These are phyloP conservation scores for Candida tropicalis DNA, from an alignment of 1,139 yeast genomes.

Conservation along the genomic window DNA sequence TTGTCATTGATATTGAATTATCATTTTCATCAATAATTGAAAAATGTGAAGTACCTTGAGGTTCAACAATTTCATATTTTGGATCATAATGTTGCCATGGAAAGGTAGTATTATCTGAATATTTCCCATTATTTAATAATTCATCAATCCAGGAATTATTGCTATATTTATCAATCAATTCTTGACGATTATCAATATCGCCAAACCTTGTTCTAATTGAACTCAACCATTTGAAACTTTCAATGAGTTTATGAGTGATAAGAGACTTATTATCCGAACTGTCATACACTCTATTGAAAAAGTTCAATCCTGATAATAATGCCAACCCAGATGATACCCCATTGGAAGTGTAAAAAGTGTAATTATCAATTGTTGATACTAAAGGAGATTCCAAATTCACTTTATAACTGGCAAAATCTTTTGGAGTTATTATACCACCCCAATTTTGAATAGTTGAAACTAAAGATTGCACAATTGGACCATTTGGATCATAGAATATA, in stretches of 20 bases:
- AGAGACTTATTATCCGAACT: conserved; percentile 26
- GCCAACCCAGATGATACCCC: conserved; percentile 90
- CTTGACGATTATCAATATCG: conserved; percentile 40
- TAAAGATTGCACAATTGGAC: conserved; percentile 66
- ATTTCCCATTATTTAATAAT: conserved; percentile 47
- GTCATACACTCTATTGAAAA: conserved; percentile 43
- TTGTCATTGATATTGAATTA: conserved; percentile 83
- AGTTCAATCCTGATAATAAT: conserved; percentile 70
- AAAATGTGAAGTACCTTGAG: conserved; percentile 89
- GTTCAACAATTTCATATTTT: conserved; percentile 68
- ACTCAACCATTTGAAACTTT: conserved; percentile 93
- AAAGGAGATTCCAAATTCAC: conserved; percentile 62
- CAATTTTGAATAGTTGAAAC: conserved; percentile 43
- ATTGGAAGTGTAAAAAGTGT: conserved; percentile 63
- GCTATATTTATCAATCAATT: conserved; percentile 33
- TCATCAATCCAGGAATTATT: conserved; percentile 56
- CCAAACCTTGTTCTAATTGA: conserved; percentile 84
- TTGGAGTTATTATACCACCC: conserved; percentile 63
- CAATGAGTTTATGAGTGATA: conserved; percentile 71
- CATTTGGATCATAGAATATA: conserved; percentile 79
- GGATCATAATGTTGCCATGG: conserved; percentile 80
- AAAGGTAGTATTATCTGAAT: conserved; percentile 56
- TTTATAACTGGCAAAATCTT: conserved; percentile 67
- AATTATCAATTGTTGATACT: conserved; percentile 42
- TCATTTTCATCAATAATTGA: conserved; percentile 70